A percentile compares a stretch with the other conserved stretches of the same genome.
Evolutionary conservation across 2,329 filamentous ascomycete species (phyloP).

Genomic region (Cladosporium sp.): DNA sequence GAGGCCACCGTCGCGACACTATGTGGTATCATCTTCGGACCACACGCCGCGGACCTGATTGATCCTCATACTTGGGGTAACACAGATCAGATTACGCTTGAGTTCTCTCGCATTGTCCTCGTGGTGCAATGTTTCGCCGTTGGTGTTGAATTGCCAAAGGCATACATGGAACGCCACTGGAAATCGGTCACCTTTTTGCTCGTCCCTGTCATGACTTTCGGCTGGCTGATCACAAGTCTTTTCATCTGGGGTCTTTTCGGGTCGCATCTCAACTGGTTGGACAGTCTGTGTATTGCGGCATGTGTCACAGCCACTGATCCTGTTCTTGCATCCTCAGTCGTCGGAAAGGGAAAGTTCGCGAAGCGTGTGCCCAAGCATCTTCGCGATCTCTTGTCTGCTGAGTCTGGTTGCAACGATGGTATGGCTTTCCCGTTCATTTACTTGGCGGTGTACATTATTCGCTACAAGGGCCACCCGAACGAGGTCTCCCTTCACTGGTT

Average conservation of each 20-base stretch:
- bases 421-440: slow-evolving; percentile 99
- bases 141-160: slow-evolving; percentile 82
- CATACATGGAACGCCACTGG: slow-evolving; percentile 99
- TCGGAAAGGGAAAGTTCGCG: slow-evolving; percentile 97
- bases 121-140: slow-evolving; percentile 92
- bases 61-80: slow-evolving; percentile 73
- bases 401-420: slow-evolving; percentile 98
- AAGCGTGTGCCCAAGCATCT: slow-evolving; percentile 97
- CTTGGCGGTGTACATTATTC: slow-evolving; percentile 81
- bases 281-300: slow-evolving; percentile 79
- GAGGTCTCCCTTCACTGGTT: slow-evolving; percentile 81
- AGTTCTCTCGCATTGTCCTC: slow-evolving; percentile 83
- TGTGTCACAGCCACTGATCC: slow-evolving; percentile 97
- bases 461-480: slow-evolving; percentile 64
- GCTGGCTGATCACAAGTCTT: slow-evolving; percentile 87
- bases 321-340: slow-evolving; percentile 92
- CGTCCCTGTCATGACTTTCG: slow-evolving; percentile 94
- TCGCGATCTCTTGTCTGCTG: slow-evolving; percentile 87
- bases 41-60: slow-evolving; percentile 76
- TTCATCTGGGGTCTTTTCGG: slow-evolving; percentile 89
- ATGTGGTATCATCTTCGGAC: slow-evolving; percentile 83
- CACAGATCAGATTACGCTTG: slow-evolving; percentile 78
- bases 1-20: slow-evolving; percentile 92
- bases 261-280: slow-evolving; percentile 74
- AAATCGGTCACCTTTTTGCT: slow-evolving; percentile 82